phyloP scores from a whole-genome alignment of 495 filamentous ascomycete genomes.

The Lasiosphaeria ovina region DNA sequence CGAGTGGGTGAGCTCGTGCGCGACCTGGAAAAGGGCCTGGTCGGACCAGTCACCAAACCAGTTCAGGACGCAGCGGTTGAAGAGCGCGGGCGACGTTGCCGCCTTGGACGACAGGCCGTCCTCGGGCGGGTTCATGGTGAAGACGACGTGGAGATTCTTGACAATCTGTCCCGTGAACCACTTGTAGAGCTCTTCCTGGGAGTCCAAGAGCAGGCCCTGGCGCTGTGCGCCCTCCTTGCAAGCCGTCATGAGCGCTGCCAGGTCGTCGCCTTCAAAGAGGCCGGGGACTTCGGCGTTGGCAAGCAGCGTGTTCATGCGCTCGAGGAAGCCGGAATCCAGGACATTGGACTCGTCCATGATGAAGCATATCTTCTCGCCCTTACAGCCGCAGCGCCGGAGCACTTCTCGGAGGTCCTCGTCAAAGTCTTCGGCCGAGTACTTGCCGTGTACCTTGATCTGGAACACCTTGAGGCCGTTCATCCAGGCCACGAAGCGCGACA shows the following conservation, averaged over 20 bases:
- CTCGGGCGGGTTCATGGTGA: constrained; percentile 99
- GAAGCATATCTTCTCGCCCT: constrained; percentile 99
- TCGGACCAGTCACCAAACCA: constrained; percentile 99
- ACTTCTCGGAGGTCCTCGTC: constrained; percentile 95
- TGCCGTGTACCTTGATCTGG: constrained; percentile 99
- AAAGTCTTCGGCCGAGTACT: constrained; percentile 97
- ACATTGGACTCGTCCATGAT: constrained; percentile 99
- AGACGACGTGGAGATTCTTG: constrained; percentile 97
- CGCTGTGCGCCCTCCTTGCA: constrained; percentile 98
- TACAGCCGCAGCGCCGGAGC: constrained; percentile 89
- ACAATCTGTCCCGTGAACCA: constrained; percentile 99
- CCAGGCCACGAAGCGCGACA: constrained; percentile 98
- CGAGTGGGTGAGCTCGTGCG: constrained; percentile 89
- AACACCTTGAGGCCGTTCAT: constrained; percentile 99
- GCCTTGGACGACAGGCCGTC: constrained; percentile 93
- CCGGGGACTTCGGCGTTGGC: constrained; percentile 98
- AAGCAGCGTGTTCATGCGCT: constrained; percentile 97
- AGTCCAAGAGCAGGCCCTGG: constrained; percentile 91
- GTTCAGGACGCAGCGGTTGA: constrained; percentile 98
- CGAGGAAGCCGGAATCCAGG: constrained; percentile 95
- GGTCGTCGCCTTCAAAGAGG: constrained; percentile 96
- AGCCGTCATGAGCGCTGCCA: constrained; percentile 93
- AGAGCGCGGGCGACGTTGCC: constrained; percentile 92
- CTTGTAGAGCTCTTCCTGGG: constrained; percentile 97
- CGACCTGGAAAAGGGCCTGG: constrained; percentile 97